Evolutionary conservation across 177 flowering plant species (phyloP).

Genomic region (Vitis hybrid): DNA sequence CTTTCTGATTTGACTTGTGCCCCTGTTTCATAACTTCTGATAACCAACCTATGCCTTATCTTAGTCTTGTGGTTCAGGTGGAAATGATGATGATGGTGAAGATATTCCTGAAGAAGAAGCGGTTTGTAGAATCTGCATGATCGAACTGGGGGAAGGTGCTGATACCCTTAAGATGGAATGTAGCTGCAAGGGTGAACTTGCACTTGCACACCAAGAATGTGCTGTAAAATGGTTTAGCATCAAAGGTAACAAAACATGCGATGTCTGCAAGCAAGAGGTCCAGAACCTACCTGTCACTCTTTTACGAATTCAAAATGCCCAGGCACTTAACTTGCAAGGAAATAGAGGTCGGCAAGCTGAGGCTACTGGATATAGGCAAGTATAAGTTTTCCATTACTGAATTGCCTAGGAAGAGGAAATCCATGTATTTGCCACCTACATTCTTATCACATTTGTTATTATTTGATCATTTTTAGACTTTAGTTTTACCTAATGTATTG

Average conservation of each 20-base stretch:
- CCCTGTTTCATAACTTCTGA: slow-evolving; percentile 7
- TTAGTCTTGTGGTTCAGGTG: slow-evolving; percentile 52
- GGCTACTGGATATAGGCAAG: slow-evolving; percentile 46
- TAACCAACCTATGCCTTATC: slow-evolving; percentile 37
- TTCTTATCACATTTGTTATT: neutral
- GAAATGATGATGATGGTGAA: slow-evolving; percentile 40
- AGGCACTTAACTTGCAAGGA: slow-evolving; percentile 21
- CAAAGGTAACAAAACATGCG: slow-evolving; percentile 71
- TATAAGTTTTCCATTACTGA: neutral
- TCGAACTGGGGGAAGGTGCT: slow-evolving; percentile 57
- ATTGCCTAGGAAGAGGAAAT: neutral
- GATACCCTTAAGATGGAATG: slow-evolving; percentile 73
- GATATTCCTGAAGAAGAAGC: slow-evolving; percentile 70
- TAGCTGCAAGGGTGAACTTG: slow-evolving; percentile 73
- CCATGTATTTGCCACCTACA: too few species aligned
- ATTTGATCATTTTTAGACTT: too few species aligned
- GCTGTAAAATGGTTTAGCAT: slow-evolving; percentile 74
- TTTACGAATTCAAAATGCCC: slow-evolving; percentile 45
- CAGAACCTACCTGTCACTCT: slow-evolving; percentile 67
- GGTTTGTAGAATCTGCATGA: slow-evolving; percentile 64
- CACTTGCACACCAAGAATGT: slow-evolving; percentile 69
- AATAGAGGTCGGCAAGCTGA: slow-evolving; percentile 21
- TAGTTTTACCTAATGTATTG: too few species aligned
- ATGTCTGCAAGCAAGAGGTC: slow-evolving; percentile 72
- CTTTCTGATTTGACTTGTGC: neutral